Percentiles rank a stretch among this genome's conserved stretches.
Conservation (phyloP, 148 eudicot genomes). For the Heliamphora exappendiculata region DNA sequence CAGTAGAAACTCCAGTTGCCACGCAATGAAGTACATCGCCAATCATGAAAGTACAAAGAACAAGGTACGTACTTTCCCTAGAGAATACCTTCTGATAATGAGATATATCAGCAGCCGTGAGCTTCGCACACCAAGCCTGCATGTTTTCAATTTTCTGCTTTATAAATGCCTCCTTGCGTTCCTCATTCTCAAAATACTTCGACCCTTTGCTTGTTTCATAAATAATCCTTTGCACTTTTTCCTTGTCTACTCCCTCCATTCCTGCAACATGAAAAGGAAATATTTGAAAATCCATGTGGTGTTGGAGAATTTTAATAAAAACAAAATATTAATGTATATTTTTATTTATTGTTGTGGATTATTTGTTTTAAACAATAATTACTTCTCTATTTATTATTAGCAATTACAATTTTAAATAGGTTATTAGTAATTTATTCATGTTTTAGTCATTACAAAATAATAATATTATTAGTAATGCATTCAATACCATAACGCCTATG, state of each 20-base stretch:
- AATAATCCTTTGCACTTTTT: constrained; percentile 80
- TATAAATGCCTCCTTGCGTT: constrained; percentile 64
- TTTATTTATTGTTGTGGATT: too few species aligned
- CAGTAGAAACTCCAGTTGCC: not conserved
- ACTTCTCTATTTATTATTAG: too few species aligned
- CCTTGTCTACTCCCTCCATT: constrained; percentile 98
- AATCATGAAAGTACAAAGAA: not conserved
- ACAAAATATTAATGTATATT: too few species aligned
- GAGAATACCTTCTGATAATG: constrained; percentile 70
- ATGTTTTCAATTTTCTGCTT: constrained; percentile 71
- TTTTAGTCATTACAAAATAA: too few species aligned
- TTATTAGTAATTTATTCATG: too few species aligned
- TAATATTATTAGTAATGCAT: too few species aligned
- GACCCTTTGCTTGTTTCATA: constrained; percentile 99
- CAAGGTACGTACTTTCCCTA: not conserved
- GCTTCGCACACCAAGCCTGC: constrained; percentile 55
- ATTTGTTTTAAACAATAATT: too few species aligned
- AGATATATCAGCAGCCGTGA: constrained; percentile 53
- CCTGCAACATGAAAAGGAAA: constrained; percentile 20
- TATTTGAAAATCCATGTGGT: not conserved
- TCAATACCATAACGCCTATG: too few species aligned
- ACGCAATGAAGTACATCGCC: not conserved
- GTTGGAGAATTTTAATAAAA: too few species aligned
- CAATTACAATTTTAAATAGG: too few species aligned
- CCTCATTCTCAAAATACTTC: constrained; percentile 89